phyloP scores from a whole-genome alignment of 139 green algal genomes.

The Chlorella sp. region DNA sequence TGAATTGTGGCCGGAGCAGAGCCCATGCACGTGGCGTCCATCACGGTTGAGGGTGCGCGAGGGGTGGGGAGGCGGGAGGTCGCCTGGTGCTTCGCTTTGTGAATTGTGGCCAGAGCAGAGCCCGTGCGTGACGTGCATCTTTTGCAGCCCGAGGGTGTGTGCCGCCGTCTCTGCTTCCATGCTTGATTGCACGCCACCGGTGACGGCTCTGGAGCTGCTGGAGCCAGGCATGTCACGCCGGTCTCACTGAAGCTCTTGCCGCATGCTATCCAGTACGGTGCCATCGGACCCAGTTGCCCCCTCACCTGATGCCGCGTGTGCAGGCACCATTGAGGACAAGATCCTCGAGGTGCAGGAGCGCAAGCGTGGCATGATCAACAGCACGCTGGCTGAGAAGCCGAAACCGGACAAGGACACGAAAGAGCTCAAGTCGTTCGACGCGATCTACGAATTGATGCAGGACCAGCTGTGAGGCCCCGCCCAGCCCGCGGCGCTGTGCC shows the following conservation, averaged over 20 bases:
- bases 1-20: neutral
- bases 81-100: too few relatives aligned
- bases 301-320: neutral
- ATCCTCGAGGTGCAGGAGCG: conserved; percentile 77
- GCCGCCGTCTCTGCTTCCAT: too few relatives aligned
- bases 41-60: conserved; percentile 59
- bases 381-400: too few relatives aligned
- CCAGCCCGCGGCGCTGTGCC: too few relatives aligned
- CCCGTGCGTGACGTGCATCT: conserved; percentile 56
- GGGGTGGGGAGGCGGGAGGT: neutral
- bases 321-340: conserved; percentile 81
- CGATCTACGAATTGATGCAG: too few relatives aligned
- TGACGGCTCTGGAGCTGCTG: too few relatives aligned
- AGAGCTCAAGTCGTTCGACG: too few relatives aligned
- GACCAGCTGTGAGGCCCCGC: too few relatives aligned
- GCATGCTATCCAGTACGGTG: neutral
- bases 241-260: neutral
- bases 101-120: neutral
- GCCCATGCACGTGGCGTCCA: conserved; percentile 38
- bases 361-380: conserved; percentile 67
- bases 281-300: neutral
- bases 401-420: too few relatives aligned
- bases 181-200: too few relatives aligned
- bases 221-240: neutral
- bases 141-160: too few relatives aligned